Evolutionary conservation across 805 yeast species (phyloP), one percentile per base, ranked within the genome.

Genomic region (Candida ponderosae): DNA sequence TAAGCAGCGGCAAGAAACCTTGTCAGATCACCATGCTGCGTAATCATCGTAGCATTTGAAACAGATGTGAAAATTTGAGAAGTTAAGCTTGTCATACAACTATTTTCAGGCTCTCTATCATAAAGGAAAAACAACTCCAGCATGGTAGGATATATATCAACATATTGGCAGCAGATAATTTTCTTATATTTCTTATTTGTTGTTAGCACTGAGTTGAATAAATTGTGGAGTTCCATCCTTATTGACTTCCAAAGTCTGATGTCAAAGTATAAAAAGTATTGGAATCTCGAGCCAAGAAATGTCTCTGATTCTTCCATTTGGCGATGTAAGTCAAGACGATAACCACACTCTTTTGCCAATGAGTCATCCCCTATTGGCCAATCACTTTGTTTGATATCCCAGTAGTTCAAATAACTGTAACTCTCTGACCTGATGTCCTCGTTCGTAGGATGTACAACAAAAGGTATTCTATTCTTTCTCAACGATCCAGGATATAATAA

Each of bases 11-110:
- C 78, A 39, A 82, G 57, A 39, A 83, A 71, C 34, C 77, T 66
- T 2, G 78, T 65, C 17, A 81, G 59, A 42, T 80, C 85, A 8
- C 86, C 86, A 47, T 78, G 82, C 23, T 65, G 57, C 6, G 78
- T 68, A 19, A 84, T 72, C 20, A 75, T 62, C 0, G 79, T 74
- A 3, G 93, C 81, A 45, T 80, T 79, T 0, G 81, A 65, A 0
- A 90, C 84, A 27, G 88, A 77, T 0, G 95, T 84, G 54, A 85
- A 85, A 5, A 87, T 59, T 57, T 87, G 96, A 0, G 93, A 76
- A 0, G 94, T 80, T 6, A 87, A 53, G 17, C 76, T 69, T 14
- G 79, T 68, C 69, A 86, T 70, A n/a, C 81, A 66, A 24, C 84
- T 82, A 45, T 70, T 63, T 46, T 87, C 95, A 0, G 94, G 90